Evolutionary conservation across 768 basidiomycete species (phyloP), one percentile per base, ranked within the genome.

Genomic region (Leucogyrophana mollusca): DNA sequence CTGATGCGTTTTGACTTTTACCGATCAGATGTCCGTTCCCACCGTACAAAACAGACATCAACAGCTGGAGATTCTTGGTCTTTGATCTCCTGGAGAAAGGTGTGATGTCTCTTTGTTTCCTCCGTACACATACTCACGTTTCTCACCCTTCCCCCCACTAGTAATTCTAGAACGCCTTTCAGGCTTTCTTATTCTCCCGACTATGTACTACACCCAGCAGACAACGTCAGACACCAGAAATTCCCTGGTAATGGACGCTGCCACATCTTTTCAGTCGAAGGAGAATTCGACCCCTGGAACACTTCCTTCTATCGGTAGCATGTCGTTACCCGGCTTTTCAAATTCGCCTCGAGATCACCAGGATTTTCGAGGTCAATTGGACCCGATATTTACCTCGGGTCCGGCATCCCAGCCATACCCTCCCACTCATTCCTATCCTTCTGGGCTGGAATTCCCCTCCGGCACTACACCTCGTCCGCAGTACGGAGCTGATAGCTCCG

Each of bases 41-140:
- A 53, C 51, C 47, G 20, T 44, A 39, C 56, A 50, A 60, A 59
- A 57, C 37, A 59, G 37, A 40, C 35, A 45, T 41, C 58, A 54
- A 54, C 55, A 51, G 23, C 39, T 18, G 9, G 21, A 20, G 16
- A 25, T 23, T 40, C 41, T 41, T 44, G 34, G 38, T 21, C 20
- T 47, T 51, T 36, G 34, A 34, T 20, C 17, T 30, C 5, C 11
- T 25, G 17, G 23, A 42, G 18, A 27, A 25, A 43, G 41, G 18
- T 30, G 23, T 21, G 14, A 14, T 27, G 18, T 27, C 23, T 40
- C 36, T 32, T 21, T 32, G 40, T 32, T 35, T 43, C 47, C 37
- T 25, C 22, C 39, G 18, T 33, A 27, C 49, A 10, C 34, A 13
- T 39, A 45, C 4, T 16, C 40, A 16, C 5, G 34, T 9, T 18